Base-by-base conservation (phyloP, 163 green algal genomes). In the Scenedesmus sp. region DNA sequence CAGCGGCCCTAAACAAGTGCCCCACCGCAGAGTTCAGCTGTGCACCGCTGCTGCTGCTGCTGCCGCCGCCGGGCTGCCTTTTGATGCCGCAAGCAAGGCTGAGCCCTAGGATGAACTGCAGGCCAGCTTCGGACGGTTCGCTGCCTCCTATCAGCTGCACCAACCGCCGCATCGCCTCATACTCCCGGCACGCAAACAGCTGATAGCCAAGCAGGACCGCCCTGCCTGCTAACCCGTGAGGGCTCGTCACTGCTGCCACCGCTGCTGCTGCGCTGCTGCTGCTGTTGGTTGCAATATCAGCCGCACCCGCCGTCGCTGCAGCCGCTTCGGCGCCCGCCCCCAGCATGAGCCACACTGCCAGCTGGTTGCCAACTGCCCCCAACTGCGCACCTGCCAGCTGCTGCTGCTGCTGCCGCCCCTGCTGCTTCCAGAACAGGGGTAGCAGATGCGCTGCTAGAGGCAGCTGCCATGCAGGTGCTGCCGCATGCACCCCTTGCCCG, bases 1-100 rank as follows among this genome's bases (percentile, higher is more conserved):
- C 92, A 2, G 93, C 91, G 10, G 93, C 93, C 1, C 92, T 83
- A 90, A 95, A 95, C 83, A 95, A 92, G 85, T 93, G 94, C 26
- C 92, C 91, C 0, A 88, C 89, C 2, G 93, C 93, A 44, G 93
- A 88, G 13, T 85, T 87, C 0, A 95, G 83, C 49, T 82, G 86
- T 44, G 43, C 24, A 44, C 53, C 70, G 79, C 59, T 68, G 88
- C 51, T 24, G 49, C 81, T 82, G 70, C 90, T 90, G 88, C 85
- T 79, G 85, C 53, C 37, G 44, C 85, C 24, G 44, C 33, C 10
- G 20, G 56, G 26, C 6, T 79, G 65, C 70, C 83, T 40, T 49
- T 73, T 91, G 24, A 80, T 91, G 85, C 16, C 81, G 53, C 92
- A 92, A 5, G 90, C 91, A 20, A 94, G 87, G 83, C 90, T 91